Evolutionary conservation across 176 grass and related monocot species (phyloP).

Genomic region (Oryza australiensis): DNA sequence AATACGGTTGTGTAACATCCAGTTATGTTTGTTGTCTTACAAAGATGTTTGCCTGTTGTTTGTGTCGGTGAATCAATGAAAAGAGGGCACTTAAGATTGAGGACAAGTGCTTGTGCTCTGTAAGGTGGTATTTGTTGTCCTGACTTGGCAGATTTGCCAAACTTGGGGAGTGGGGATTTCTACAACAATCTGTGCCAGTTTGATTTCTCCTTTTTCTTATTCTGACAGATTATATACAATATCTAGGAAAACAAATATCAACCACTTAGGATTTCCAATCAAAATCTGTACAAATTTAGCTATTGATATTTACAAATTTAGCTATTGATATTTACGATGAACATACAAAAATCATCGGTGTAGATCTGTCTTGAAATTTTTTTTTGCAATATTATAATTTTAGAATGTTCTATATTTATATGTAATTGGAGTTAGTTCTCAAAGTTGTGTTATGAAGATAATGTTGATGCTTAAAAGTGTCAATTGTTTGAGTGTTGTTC

Average conservation of each 20-base stretch:
- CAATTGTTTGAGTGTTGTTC: neutral
- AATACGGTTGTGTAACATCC: neutral
- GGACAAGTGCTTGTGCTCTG: neutral
- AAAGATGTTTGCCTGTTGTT: neutral
- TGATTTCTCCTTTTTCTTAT: neutral
- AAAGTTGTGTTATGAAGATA: neutral
- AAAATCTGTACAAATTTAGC: no score
- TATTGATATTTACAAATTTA: neutral
- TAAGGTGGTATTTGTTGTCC: neutral
- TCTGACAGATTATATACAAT: neutral
- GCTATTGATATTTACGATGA: neutral
- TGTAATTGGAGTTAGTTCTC: neutral
- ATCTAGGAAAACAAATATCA: no score
- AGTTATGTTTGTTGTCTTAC: no score
- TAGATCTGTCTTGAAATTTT: neutral
- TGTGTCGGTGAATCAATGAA: neutral
- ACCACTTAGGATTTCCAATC: no score
- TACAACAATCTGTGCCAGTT: neutral
- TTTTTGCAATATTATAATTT: neutral
- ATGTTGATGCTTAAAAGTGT: neutral
- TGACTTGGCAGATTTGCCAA: neutral
- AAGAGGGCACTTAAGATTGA: neutral
- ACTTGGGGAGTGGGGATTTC: neutral
- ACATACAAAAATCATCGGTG: neutral
- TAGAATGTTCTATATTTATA: neutral